Evolutionary conservation across 805 yeast genomes (phyloP).

Genomic region (Suhomyces vadensis): DNA sequence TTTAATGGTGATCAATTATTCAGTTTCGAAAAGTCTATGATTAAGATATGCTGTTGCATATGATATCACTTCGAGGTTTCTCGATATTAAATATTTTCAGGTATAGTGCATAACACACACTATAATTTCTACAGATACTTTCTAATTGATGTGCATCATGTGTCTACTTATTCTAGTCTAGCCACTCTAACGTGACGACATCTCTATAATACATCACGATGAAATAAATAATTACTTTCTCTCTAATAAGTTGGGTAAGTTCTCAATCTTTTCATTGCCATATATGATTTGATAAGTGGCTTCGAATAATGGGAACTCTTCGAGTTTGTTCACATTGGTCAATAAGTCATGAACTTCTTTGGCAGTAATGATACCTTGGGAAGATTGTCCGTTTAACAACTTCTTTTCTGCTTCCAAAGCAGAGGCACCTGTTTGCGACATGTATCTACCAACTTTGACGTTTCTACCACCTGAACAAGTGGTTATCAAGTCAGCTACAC

Average conservation of each 20-base stretch:
- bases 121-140: too few species aligned
- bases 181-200: too few species aligned
- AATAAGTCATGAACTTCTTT: slow-evolving; percentile 50
- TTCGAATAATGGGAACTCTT: slow-evolving; percentile 47
- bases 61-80: too few species aligned
- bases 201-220: background rate
- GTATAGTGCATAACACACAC: too few species aligned
- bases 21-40: too few species aligned
- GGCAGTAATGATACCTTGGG: slow-evolving; percentile 48
- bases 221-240: slow-evolving; percentile 11
- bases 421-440: slow-evolving; percentile 43
- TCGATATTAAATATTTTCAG: too few species aligned
- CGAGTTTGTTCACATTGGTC: slow-evolving; percentile 31
- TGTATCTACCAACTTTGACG: slow-evolving; percentile 47
- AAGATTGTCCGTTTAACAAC: slow-evolving; percentile 47
- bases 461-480: slow-evolving; percentile 51
- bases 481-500: slow-evolving; percentile 50
- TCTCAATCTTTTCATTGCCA: slow-evolving; percentile 41
- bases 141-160: too few species aligned
- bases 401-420: slow-evolving; percentile 46
- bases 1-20: too few species aligned
- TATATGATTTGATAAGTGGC: slow-evolving; percentile 46
- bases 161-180: too few species aligned
- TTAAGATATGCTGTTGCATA: too few species aligned
- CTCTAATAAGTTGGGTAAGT: slow-evolving; percentile 44